A percentile compares a stretch with the other conserved stretches of the same genome.
phyloP scores from a whole-genome alignment of 2,329 filamentous ascomycete genomes.

The Talaromyces sp. region DNA sequence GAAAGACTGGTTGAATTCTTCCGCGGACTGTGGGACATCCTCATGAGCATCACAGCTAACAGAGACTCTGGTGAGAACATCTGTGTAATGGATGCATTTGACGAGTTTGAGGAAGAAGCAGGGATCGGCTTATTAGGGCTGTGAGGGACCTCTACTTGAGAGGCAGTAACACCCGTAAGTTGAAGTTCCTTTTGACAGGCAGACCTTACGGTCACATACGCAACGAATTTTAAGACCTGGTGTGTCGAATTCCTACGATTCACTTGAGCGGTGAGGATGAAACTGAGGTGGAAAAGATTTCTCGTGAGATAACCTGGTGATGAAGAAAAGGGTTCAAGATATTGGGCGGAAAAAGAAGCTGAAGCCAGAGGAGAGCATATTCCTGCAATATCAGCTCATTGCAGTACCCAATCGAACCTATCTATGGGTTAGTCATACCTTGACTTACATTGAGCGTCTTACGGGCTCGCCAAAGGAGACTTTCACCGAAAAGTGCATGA shows the following conservation, averaged over 20 bases:
- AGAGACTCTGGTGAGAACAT: neutral
- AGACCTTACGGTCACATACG: conserved; percentile 26
- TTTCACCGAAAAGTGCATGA: conserved; percentile 17
- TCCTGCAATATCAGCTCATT: conserved; percentile 32
- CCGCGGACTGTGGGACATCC: neutral
- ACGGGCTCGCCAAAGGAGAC: conserved; percentile 16
- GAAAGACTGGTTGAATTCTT: neutral
- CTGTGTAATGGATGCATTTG: conserved; percentile 6
- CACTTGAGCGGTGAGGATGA: conserved; percentile 21
- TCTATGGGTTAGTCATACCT: conserved; percentile 43
- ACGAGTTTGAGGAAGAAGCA: conserved; percentile 1
- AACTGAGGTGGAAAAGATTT: conserved; percentile 13
- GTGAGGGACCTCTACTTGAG: neutral
- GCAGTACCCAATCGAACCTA: conserved; percentile 40
- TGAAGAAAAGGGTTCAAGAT: conserved; percentile 18
- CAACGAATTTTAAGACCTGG: conserved; percentile 12
- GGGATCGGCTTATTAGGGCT: neutral
- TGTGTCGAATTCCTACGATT: conserved; percentile 15
- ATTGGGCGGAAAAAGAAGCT: conserved; percentile 16
- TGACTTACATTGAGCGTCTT: conserved; percentile 32
- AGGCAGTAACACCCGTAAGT: neutral
- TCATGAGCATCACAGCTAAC: neutral
- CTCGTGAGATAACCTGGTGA: conserved; percentile 30
- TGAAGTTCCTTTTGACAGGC: conserved; percentile 43
- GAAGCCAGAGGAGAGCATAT: conserved; percentile 9